Percentiles rank a stretch among this genome's conserved stretches.
phyloP scores from a whole-genome alignment of 139 green algal genomes.

The Chlorella sp. region DNA sequence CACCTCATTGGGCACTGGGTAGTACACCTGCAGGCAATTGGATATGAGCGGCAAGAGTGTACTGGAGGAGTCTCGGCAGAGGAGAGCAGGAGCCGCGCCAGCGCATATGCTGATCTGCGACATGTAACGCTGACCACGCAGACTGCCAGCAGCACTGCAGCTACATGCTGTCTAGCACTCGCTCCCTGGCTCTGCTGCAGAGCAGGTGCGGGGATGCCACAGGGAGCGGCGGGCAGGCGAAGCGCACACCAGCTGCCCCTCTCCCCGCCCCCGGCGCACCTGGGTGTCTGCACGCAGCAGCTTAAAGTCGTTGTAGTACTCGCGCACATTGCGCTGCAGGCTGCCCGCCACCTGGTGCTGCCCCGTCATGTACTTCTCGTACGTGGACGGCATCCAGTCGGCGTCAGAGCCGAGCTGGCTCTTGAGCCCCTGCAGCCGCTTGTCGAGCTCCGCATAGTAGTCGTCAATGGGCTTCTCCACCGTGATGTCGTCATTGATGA shows the following conservation, averaged over 20 bases:
- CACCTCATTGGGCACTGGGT: constrained; percentile 51
- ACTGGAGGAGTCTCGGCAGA: not conserved
- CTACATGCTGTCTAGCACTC: no score
- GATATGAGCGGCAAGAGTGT: no score
- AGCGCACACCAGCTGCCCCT: not conserved
- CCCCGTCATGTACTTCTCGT: constrained; percentile 40
- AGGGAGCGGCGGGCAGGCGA: not conserved
- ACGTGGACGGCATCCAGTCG: constrained; percentile 37
- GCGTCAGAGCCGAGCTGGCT: constrained; percentile 15
- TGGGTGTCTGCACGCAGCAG: constrained; percentile 37
- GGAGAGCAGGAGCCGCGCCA: not conserved
- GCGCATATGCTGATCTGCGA: no score
- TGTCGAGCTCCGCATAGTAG: constrained; percentile 38
- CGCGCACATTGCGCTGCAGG: constrained; percentile 35
- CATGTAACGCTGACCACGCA: no score
- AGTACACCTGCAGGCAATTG: constrained; percentile 35
- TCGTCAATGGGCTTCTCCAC: constrained; percentile 39
- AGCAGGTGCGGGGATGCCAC: not conserved
- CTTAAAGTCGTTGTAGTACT: constrained; percentile 46
- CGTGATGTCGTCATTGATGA: constrained; percentile 42
- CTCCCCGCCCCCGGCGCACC: not conserved
- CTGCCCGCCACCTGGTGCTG: constrained; percentile 21
- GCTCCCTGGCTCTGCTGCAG: no score
- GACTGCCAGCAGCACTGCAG: no score
- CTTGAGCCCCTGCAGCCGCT: constrained; percentile 27